Evolutionary conservation across 371 early-diverging fungal species (phyloP), one percentile per base, ranked within the genome.

Genomic region (Circinella minor): DNA sequence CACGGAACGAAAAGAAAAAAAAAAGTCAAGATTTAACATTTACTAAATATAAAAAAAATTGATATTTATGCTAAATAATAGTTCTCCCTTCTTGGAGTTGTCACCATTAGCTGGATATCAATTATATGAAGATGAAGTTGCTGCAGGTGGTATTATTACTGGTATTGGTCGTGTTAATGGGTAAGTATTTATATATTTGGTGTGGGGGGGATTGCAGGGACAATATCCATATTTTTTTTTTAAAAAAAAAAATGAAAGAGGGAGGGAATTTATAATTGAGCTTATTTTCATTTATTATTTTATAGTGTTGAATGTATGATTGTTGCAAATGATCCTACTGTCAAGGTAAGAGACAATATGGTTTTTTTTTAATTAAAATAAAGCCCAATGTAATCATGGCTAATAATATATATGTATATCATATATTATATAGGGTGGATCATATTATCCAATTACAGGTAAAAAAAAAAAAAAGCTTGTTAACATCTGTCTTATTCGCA

Each of bases 161-260:
- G 99, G 99, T 67, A 94, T 99, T 73, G 99, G 99, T 36, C 89
- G 96, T 36, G 93, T 99, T 36, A 91, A 89, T 85, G 98, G 97
- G 91, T 92, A 87, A 77, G 81, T 66, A 10, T 65, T 43, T 43
- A 9, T 9, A 9, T 43, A 43, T 43, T 43, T 0, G 6, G 6
- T 43, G 3, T 43, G 43, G 43, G 3, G 9, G 39, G 11, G 3
- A 43, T 43, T 9, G 43, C 11, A 9, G 43, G 43, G 11, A 27
- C 27, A 27, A 27, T 27, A 27, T 27, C 27, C 27, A 27, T 27
- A 27, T 27, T 27, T 27, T 27, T 27, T 27, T 27, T 27, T 27
- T 1, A 27, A 27, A 27, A 27, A 27, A 27, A 27, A 27, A 27
- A 27, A 27, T 27, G 27, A 54, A 59, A 61, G 46, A 61, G 47